Conservation (phyloP, 202 grass and related monocot species). For the Bolboschoenoplectus hybrid region DNA sequence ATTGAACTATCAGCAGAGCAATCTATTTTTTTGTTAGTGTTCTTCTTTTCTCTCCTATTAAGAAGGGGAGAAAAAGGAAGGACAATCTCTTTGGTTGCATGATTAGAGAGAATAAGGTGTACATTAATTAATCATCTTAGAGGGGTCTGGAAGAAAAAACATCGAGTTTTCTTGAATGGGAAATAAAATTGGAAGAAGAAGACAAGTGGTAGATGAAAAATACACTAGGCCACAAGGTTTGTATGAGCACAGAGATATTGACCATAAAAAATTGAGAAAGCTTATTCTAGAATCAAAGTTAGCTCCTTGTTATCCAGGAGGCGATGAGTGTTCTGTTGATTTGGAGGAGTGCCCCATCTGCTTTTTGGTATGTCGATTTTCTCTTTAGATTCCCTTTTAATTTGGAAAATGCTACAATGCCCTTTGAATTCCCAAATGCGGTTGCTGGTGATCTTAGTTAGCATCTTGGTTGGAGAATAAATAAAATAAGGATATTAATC, state of each 20-base stretch:
- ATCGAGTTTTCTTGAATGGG: slow-evolving; percentile 59
- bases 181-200: slow-evolving; percentile 84
- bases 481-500: not conserved
- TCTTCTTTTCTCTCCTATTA: slow-evolving; percentile 24
- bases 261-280: slow-evolving; percentile 98
- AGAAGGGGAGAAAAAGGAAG: not conserved
- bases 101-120: slow-evolving; percentile 6
- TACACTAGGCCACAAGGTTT: slow-evolving; percentile 93
- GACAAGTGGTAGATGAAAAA: slow-evolving; percentile 78
- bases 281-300: slow-evolving; percentile 97
- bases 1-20: slow-evolving; percentile 7
- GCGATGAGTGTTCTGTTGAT: slow-evolving; percentile 59
- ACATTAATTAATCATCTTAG: slow-evolving; percentile 10
- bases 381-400: not conserved
- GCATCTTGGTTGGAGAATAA: slow-evolving; percentile 23
- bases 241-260: slow-evolving; percentile 91
- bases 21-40: not conserved
- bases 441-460: slow-evolving; percentile 18
- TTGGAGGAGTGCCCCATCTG: slow-evolving; percentile 99
- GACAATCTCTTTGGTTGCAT: slow-evolving; percentile 24
- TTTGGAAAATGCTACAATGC: slow-evolving; percentile 19
- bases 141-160: slow-evolving; percentile 15
- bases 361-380: slow-evolving; percentile 82
- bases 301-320: slow-evolving; percentile 88
- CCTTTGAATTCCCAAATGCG: not conserved